Percentiles rank a stretch among this genome's conserved stretches.
Evolutionary conservation across 108 stramenopile species (phyloP).

Genomic region (Epithemia pelagica): DNA sequence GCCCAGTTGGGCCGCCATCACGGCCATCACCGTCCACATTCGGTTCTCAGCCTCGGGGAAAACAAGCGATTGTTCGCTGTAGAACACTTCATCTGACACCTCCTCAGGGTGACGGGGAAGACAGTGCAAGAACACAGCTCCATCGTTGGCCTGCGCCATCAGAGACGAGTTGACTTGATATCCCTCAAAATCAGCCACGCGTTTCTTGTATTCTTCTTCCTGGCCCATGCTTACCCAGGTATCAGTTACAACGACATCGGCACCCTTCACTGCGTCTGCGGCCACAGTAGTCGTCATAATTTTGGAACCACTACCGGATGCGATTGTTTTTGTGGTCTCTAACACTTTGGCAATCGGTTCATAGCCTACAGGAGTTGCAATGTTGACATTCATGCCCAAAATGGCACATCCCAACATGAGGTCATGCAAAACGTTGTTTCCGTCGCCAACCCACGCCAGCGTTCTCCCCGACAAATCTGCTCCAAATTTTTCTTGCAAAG

Average conservation of each 20-base stretch:
- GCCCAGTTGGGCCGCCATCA: constrained; percentile 91
- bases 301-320: constrained; percentile 45
- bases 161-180: constrained; percentile 87
- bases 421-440: constrained; percentile 97
- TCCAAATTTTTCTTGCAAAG: constrained; percentile 90
- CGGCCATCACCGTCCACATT: constrained; percentile 99
- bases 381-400: constrained; percentile 90
- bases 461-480: constrained; percentile 67
- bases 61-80: constrained; percentile 81
- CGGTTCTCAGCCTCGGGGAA: constrained; percentile 96
- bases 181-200: constrained; percentile 86
- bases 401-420: constrained; percentile 88
- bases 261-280: constrained; percentile 81
- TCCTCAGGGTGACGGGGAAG: constrained; percentile 95
- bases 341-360: constrained; percentile 71
- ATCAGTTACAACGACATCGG: constrained; percentile 93
- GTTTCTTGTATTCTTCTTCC: constrained; percentile 86
- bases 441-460: constrained; percentile 97
- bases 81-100: constrained; percentile 94
- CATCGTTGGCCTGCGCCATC: constrained; percentile 80
- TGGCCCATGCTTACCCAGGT: constrained; percentile 99
- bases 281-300: constrained; percentile 65
- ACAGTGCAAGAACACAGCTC: constrained; percentile 93
- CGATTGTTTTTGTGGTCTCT: constrained; percentile 50
- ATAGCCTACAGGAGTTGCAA: constrained; percentile 90